A percentile compares a stretch with the other conserved stretches of the same genome.
These are phyloP conservation scores for Emmonsiellopsis sp. DNA, from an alignment of 2,329 filamentous ascomycete species.

Conservation along the genomic window DNA sequence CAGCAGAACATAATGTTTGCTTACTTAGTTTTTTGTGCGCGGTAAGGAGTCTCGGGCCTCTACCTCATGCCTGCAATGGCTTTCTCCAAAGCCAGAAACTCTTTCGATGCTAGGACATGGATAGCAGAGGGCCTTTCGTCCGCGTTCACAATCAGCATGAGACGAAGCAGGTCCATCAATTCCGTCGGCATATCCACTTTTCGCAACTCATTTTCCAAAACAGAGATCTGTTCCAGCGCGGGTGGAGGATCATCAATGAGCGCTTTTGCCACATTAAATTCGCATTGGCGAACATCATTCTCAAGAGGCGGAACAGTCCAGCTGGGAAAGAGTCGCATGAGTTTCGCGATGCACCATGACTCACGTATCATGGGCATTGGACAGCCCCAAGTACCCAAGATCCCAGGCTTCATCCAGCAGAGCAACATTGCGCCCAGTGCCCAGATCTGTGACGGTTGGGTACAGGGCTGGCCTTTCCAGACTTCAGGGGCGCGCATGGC, in stretches of 20 bases:
- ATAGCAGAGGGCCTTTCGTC: constrained; percentile 10
- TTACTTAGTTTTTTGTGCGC: not conserved
- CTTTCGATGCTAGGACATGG: constrained; percentile 8
- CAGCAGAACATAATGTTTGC: too few species aligned
- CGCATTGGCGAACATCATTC: constrained; percentile 5
- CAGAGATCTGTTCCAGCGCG: constrained; percentile 70
- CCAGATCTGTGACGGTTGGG: constrained; percentile 5
- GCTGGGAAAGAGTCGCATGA: constrained; percentile 12
- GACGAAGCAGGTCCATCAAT: constrained; percentile 10
- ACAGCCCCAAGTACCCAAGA: constrained; percentile 9
- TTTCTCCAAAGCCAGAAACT: constrained; percentile 10
- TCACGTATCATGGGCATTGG: constrained; percentile 8
- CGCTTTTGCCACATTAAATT: constrained; percentile 5
- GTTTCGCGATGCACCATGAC: constrained; percentile 12
- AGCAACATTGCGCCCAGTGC: constrained; percentile 8
- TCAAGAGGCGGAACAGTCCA: constrained; percentile 12
- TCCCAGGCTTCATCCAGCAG: constrained; percentile 6
- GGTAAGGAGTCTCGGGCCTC: not conserved
- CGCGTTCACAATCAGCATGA: constrained; percentile 11
- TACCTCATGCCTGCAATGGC: not conserved
- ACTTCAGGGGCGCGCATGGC: constrained; percentile 9
- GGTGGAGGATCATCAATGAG: constrained; percentile 51
- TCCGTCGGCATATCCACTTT: constrained; percentile 9
- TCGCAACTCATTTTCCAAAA: constrained; percentile 43
- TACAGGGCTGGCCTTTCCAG: constrained; percentile 5